These are phyloP conservation scores for Malassezia sp. DNA, from an alignment of 1,284 basidiomycete genomes.

Conservation along the genomic window DNA sequence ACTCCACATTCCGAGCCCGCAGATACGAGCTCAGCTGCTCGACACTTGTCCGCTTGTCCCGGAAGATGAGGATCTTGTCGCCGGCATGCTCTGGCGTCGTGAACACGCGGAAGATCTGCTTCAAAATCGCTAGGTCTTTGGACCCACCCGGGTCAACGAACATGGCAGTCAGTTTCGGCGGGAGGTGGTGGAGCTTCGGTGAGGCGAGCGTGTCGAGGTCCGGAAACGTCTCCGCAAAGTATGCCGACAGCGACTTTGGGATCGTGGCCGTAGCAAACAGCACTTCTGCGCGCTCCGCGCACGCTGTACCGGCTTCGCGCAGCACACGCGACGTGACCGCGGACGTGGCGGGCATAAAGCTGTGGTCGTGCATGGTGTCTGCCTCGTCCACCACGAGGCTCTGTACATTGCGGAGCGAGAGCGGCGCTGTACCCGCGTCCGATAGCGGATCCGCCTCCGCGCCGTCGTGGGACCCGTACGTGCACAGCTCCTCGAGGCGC, in stretches of 20 bases:
- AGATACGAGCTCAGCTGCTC: slow-evolving; percentile 55
- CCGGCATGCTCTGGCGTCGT: slow-evolving; percentile 54
- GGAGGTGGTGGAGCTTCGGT: slow-evolving; percentile 66
- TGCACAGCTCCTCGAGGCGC: slow-evolving; percentile 56
- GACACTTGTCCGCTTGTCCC: slow-evolving; percentile 63
- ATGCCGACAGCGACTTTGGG: slow-evolving; percentile 60
- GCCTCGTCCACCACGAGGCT: slow-evolving; percentile 97
- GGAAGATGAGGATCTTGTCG: slow-evolving; percentile 63
- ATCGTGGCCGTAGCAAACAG: slow-evolving; percentile 77
- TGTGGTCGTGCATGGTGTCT: slow-evolving; percentile 65
- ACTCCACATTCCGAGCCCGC: slow-evolving; percentile 54
- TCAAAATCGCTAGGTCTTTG: slow-evolving; percentile 64
- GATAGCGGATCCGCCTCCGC: no score
- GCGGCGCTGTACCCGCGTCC: slow-evolving; percentile 49
- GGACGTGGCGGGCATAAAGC: slow-evolving; percentile 34
- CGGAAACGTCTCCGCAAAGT: slow-evolving; percentile 58
- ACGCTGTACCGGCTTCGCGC: no score
- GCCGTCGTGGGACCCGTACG: no score
- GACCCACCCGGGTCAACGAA: slow-evolving; percentile 62
- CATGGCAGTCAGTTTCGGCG: slow-evolving; percentile 58
- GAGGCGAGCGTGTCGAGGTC: slow-evolving; percentile 60
- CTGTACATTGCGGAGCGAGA: slow-evolving; percentile 65
- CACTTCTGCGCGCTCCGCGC: slow-evolving; percentile 38
- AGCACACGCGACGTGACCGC: slow-evolving; percentile 4
- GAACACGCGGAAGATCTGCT: slow-evolving; percentile 62